phyloP scores from a whole-genome alignment of 1,284 basidiomycete species.

The Takashimella koratensis region DNA sequence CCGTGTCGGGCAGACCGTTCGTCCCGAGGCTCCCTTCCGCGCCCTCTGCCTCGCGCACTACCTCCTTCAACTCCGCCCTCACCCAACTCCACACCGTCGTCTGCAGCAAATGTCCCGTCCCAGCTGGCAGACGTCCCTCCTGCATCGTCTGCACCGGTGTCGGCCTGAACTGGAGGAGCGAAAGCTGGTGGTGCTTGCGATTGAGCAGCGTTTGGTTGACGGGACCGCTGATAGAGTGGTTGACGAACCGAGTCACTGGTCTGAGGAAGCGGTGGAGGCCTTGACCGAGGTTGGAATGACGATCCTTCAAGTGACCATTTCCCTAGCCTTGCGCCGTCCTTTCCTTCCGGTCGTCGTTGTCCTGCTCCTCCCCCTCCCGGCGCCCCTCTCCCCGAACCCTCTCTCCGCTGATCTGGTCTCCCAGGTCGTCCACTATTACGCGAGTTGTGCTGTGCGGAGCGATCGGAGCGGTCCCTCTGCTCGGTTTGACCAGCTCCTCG shows the following conservation, averaged over 20 bases:
- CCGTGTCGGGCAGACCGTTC: not conserved
- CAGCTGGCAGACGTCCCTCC: not conserved
- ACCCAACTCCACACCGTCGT: too few species aligned
- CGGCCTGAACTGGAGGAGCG: not conserved
- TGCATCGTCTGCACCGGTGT: not conserved
- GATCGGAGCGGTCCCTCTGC: not conserved
- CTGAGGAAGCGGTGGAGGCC: not conserved
- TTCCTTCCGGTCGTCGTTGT: not conserved
- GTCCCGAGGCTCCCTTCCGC: not conserved
- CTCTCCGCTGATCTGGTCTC: too few species aligned
- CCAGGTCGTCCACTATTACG: too few species aligned
- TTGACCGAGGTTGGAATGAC: not conserved
- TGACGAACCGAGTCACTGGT: too few species aligned
- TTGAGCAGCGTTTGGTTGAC: not conserved
- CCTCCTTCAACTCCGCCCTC: too few species aligned
- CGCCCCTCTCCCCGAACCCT: not conserved
- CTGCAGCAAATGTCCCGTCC: not conserved
- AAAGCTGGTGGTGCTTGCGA: not conserved
- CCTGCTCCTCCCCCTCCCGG: not conserved
- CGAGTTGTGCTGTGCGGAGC: too few species aligned
- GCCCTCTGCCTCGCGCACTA: too few species aligned
- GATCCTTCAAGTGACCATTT: not conserved
- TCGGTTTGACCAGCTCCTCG: not conserved
- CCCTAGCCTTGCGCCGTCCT: not conserved
- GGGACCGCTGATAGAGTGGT: not conserved